Conservation (phyloP, 768 basidiomycete genomes). For the Suillus discolor region DNA sequence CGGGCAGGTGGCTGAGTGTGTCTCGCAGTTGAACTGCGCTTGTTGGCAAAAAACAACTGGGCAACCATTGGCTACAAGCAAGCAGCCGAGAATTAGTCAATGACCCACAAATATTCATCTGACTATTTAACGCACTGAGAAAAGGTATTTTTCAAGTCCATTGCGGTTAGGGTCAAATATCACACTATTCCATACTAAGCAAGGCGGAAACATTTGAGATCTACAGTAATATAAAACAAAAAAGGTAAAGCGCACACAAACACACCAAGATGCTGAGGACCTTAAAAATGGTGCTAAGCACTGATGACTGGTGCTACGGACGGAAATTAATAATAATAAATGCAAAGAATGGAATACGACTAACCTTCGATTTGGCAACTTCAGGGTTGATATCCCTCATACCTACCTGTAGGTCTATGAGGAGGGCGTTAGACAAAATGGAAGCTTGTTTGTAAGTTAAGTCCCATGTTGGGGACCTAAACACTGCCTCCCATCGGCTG, state of each 20-base stretch:
- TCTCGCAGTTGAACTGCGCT: background rate
- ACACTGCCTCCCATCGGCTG: conserved; percentile 10
- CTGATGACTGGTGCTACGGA: background rate
- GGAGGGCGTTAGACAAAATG: conserved; percentile 6
- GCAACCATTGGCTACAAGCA: background rate
- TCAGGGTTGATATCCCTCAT: background rate
- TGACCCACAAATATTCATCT: background rate
- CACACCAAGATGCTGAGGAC: background rate
- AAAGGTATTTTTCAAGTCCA: background rate
- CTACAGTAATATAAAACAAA: background rate
- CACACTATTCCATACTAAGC: background rate
- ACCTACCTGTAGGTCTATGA: conserved; percentile 5
- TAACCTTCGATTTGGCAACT: background rate
- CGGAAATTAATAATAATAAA: background rate
- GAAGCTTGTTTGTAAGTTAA: conserved; percentile 8
- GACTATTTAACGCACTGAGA: background rate
- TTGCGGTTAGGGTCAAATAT: background rate
- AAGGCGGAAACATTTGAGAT: background rate
- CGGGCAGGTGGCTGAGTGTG: background rate
- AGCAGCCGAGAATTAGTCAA: background rate
- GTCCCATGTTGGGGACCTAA: background rate
- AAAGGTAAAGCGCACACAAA: background rate
- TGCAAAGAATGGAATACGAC: background rate
- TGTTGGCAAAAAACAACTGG: background rate
- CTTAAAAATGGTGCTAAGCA: background rate